Percentiles rank a stretch among this genome's conserved stretches.
These are phyloP conservation scores for Calonectria pseudoturangicola DNA, from an alignment of 2,329 filamentous ascomycete species.

Conservation along the genomic window DNA sequence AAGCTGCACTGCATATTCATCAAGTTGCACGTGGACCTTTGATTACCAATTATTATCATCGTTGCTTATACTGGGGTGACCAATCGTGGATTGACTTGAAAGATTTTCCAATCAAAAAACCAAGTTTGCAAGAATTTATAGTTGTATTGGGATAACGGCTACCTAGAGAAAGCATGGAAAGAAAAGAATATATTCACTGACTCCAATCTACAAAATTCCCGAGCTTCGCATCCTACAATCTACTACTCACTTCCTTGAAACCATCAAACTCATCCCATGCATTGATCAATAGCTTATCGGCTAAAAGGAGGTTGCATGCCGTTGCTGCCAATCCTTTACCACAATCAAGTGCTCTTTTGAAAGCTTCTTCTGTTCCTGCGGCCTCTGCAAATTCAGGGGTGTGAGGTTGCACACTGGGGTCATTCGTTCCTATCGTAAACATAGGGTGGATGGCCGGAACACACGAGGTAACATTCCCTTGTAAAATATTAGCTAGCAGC, in stretches of 20 bases:
- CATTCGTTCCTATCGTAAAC: slow-evolving; percentile 48
- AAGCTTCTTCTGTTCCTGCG: slow-evolving; percentile 42
- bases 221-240: slow-evolving; percentile 29
- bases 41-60: too few relatives aligned
- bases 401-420: slow-evolving; percentile 46
- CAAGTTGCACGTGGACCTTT: too few relatives aligned
- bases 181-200: too few relatives aligned
- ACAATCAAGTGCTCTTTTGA: slow-evolving; percentile 46
- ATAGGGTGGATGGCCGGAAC: slow-evolving; percentile 51
- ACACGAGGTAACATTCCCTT: slow-evolving; percentile 50
- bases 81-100: too few relatives aligned
- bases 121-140: too few relatives aligned
- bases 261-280: slow-evolving; percentile 45
- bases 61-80: too few relatives aligned
- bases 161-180: too few relatives aligned
- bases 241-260: slow-evolving; percentile 35
- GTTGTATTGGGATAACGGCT: too few relatives aligned
- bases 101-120: too few relatives aligned
- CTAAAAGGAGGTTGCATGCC: slow-evolving; percentile 40
- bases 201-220: too few relatives aligned
- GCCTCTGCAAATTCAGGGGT: slow-evolving; percentile 46
- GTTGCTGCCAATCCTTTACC: slow-evolving; percentile 50
- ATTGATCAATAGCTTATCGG: slow-evolving; percentile 25
- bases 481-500: background rate
- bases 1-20: too few relatives aligned